These are phyloP conservation scores for Mycena leptocephala DNA, from an alignment of 768 basidiomycete species.

Conservation along the genomic window DNA sequence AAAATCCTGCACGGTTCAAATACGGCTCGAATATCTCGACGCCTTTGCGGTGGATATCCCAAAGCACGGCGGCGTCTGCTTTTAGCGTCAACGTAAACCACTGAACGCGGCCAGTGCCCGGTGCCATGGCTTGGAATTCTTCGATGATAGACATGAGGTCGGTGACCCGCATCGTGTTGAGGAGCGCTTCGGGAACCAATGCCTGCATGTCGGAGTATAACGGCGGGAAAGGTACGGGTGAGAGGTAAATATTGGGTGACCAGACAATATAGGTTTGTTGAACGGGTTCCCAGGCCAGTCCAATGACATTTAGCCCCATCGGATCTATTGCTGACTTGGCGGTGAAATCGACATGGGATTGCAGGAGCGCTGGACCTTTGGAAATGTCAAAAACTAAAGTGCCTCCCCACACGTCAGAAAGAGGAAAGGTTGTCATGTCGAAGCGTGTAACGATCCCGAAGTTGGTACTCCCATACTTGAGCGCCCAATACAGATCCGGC, in stretches of 20 bases:
- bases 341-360: conserved; percentile 32
- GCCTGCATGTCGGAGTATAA: conserved; percentile 27
- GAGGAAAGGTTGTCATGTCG: conserved; percentile 36
- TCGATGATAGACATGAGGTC: conserved; percentile 31
- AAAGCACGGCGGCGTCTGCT: conserved; percentile 30
- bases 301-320: conserved; percentile 29
- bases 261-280: conserved; percentile 34
- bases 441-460: conserved; percentile 42
- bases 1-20: conserved; percentile 29
- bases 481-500: conserved; percentile 37
- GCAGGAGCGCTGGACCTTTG: conserved; percentile 29
- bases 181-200: conserved; percentile 16
- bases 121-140: conserved; percentile 31
- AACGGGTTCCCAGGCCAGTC: conserved; percentile 29
- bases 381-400: conserved; percentile 30
- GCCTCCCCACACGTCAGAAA: conserved; percentile 35
- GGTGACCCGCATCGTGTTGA: conserved; percentile 35
- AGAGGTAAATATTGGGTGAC: conserved; percentile 35
- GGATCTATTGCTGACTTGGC: conserved; percentile 29
- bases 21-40: conserved; percentile 32
- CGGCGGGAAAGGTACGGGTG: conserved; percentile 29
- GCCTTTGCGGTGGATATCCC: conserved; percentile 32
- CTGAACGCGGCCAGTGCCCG: conserved; percentile 27
- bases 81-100: conserved; percentile 36
- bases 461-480: conserved; percentile 41